Percentiles rank a stretch among this genome's conserved stretches.
These are phyloP conservation scores for Plenodomus tracheiphilus DNA, from an alignment of 2,329 filamentous ascomycete genomes.

Conservation along the genomic window DNA sequence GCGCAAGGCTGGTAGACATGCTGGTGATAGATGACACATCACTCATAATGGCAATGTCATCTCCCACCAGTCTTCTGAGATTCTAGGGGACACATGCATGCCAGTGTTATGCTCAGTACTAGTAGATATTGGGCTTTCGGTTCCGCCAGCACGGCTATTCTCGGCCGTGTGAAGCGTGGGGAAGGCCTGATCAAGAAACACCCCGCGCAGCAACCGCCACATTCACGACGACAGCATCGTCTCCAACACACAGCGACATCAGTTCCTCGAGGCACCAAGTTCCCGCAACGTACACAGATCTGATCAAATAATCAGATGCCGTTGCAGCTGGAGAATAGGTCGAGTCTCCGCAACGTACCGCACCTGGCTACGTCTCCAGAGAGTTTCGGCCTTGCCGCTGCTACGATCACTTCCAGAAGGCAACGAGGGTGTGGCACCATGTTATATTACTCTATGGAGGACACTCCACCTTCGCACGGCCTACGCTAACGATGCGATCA, in stretches of 20 bases:
- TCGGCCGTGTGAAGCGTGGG: neutral
- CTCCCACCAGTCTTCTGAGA: too few species aligned
- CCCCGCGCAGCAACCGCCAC: neutral
- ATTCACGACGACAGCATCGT: neutral
- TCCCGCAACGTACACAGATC: neutral
- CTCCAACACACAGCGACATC: neutral
- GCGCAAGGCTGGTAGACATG: too few species aligned
- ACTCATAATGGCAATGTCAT: too few species aligned
- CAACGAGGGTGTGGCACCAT: neutral
- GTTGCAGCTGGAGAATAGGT: too few species aligned
- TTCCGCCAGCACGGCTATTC: too few species aligned
- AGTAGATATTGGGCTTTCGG: too few species aligned
- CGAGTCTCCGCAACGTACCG: neutral
- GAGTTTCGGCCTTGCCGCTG: neutral
- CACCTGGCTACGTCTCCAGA: neutral
- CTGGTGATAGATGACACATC: too few species aligned
- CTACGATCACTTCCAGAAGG: neutral
- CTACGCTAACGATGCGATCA: neutral
- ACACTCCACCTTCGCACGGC: neutral
- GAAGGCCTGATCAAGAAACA: neutral
- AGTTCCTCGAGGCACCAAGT: neutral
- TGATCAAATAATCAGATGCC: neutral
- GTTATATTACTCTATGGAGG: neutral
- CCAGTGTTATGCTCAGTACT: too few species aligned
- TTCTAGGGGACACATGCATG: too few species aligned